Base-by-base conservation (phyloP, 164 flowering plant genomes). In the Annona cherimola region DNA sequence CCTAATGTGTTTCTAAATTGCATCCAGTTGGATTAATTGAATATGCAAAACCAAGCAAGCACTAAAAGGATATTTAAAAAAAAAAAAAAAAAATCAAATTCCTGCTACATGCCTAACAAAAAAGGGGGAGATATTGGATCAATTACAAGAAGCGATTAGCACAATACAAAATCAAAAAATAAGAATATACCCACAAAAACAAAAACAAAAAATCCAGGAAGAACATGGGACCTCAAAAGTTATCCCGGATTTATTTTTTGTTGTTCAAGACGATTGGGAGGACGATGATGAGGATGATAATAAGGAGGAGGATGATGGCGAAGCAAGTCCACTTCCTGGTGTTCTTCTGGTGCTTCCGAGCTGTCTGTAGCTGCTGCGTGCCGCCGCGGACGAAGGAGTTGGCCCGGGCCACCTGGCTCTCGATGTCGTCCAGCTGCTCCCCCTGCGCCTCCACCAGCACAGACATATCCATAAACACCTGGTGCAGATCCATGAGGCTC, bases 281-380 rank as follows among this genome's bases (percentile, higher is more conserved):
- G 40, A 81, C 71, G 43, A 83, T 66, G 45, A 79, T 66, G 62
- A 79, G 62, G 67, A 83, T 66, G 61, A 83, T 70, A 9, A 83
- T 54, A 6, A 83, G 66, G 16, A 81, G 77, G 6, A 81, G 20
- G 16, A 81, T 63, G 20, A 83, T 74, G 14, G 69, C 86, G n/a
- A 68, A 9, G 76, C 84, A 83, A 44, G 80, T 75, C 86, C 84
- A 83, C 63, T 83, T 83, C 71, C 86, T 69, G 11, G 82, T 66
- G 68, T 73, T 81, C 76, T 70, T 83, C 76, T 83, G 86, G 69
- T 66, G 70, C 68, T 66, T 76, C 55, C 76, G 73, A 0, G 86
- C 86, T 26, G 71, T 64, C 11, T 68, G 65, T 18, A 83, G 72
- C 62, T 81, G 81, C 6, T 68, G 39, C 1, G 82, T 71, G n/a